Evolutionary conservation across 1,284 basidiomycete species (phyloP).

Genomic region (Flammula alnicola): DNA sequence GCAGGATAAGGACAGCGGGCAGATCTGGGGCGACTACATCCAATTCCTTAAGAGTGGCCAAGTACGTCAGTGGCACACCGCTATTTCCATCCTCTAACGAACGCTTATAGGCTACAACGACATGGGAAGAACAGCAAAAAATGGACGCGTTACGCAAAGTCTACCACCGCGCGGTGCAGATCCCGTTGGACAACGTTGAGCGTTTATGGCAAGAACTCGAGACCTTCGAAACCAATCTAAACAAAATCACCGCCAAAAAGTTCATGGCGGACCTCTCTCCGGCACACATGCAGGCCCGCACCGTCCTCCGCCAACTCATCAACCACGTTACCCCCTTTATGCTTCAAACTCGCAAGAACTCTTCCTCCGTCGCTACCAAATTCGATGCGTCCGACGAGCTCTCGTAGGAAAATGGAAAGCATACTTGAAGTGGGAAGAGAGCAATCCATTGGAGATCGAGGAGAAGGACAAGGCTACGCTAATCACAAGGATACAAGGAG

Average conservation of each 20-base stretch:
- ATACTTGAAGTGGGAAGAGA: conserved; percentile 96
- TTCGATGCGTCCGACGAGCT: conserved; percentile 71
- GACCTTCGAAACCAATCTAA: conserved; percentile 89
- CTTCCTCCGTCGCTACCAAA: conserved; percentile 77
- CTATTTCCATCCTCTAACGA: conserved; percentile 4
- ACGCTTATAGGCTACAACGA: conserved; percentile 61
- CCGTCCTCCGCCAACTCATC: conserved; percentile 84
- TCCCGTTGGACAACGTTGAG: conserved; percentile 94
- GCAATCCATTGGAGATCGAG: conserved; percentile 91
- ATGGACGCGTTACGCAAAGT: conserved; percentile 92
- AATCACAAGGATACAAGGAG: conserved; percentile 76
- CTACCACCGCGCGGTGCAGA: conserved; percentile 92
- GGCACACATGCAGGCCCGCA: conserved; percentile 92
- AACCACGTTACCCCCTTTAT: conserved; percentile 70
- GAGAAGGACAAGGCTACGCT: conserved; percentile 78
- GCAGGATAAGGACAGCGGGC: conserved; percentile 77
- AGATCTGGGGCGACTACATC: conserved; percentile 83
- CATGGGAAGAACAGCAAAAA: conserved; percentile 96
- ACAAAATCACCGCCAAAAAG: conserved; percentile 95
- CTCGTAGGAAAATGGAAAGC: conserved; percentile 87
- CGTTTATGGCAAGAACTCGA: conserved; percentile 95
- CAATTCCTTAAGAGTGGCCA: conserved; percentile 83
- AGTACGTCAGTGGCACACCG: conserved; percentile 41
- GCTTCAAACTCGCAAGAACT: conserved; percentile 58
- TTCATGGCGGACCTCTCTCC: conserved; percentile 83